Conservation (phyloP, 768 basidiomycete species). For the Auriscalpium orientale region DNA sequence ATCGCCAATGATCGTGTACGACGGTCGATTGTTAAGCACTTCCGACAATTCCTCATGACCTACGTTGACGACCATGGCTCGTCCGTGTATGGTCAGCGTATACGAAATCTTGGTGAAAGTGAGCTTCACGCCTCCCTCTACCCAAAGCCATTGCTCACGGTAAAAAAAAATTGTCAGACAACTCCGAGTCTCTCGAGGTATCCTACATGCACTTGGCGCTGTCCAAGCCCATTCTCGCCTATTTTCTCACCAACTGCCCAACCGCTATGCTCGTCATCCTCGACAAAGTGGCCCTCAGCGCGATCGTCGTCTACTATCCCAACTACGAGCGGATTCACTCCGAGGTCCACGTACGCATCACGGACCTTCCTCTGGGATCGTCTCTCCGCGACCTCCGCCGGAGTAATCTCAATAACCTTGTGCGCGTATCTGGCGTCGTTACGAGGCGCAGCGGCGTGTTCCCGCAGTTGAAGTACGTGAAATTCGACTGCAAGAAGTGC, state of each 20-base stretch:
- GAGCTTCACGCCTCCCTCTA: conserved; percentile 17
- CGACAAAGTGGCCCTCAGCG: conserved; percentile 90
- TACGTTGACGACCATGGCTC: conserved; percentile 88
- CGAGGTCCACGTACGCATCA: conserved; percentile 95
- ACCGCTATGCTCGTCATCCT: conserved; percentile 89
- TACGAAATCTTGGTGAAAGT: conserved; percentile 94
- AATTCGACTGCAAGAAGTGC: conserved; percentile 96
- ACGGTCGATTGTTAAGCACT: conserved; percentile 84
- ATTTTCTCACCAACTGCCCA: conserved; percentile 95
- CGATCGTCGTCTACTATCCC: conserved; percentile 93
- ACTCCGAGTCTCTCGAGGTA: conserved; percentile 95
- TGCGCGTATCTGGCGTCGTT: conserved; percentile 92
- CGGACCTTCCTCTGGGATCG: conserved; percentile 83
- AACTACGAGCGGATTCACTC: conserved; percentile 95
- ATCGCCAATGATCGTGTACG: conserved; percentile 89
- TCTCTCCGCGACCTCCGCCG: conserved; percentile 93
- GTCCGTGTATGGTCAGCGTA: conserved; percentile 92
- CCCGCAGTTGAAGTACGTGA: conserved; percentile 99
- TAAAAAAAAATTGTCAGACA: conserved; percentile 55
- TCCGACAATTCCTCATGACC: conserved; percentile 92
- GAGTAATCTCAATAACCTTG: conserved; percentile 87
- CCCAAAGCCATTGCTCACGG: neutral
- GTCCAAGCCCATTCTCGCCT: conserved; percentile 92
- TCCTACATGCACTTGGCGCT: conserved; percentile 92
- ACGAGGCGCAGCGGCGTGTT: conserved; percentile 94